Percentiles rank a stretch among this genome's conserved stretches.
These are phyloP conservation scores for Rutstroemia sp. DNA, from an alignment of 2,329 filamentous ascomycete genomes.

Conservation along the genomic window DNA sequence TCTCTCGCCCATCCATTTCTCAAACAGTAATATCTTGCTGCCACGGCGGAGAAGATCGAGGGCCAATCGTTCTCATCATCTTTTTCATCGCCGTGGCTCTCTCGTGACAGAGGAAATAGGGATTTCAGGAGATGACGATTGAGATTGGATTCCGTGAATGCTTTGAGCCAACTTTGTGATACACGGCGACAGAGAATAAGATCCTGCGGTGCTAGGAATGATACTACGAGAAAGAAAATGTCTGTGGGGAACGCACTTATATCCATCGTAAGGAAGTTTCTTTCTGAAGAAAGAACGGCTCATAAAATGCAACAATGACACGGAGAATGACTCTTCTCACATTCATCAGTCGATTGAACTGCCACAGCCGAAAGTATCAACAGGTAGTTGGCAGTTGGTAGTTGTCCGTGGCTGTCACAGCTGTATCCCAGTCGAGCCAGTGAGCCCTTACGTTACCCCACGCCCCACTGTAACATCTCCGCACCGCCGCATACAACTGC, in stretches of 20 bases:
- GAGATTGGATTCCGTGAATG: slow-evolving; percentile 42
- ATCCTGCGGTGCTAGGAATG: slow-evolving; percentile 42
- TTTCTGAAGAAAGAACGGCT: too few species aligned
- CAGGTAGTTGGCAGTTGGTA: neutral
- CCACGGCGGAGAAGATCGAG: slow-evolving; percentile 40
- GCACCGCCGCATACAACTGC: too few species aligned
- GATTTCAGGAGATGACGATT: slow-evolving; percentile 41
- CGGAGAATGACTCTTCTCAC: too few species aligned
- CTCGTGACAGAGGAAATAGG: slow-evolving; percentile 45
- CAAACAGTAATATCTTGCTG: slow-evolving; percentile 48
- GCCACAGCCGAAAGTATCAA: too few species aligned
- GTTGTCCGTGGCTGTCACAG: neutral
- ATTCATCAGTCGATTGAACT: too few species aligned
- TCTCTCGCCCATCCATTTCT: slow-evolving; percentile 39
- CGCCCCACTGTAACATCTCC: too few species aligned
- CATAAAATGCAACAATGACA: too few species aligned
- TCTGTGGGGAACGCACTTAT: slow-evolving; percentile 47
- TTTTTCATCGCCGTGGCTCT: neutral
- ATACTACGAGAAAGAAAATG: slow-evolving; percentile 48
- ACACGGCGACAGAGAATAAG: slow-evolving; percentile 45
- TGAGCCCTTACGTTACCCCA: too few species aligned
- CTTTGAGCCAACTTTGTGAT: slow-evolving; percentile 39
- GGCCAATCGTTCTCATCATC: slow-evolving; percentile 31
- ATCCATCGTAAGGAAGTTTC: slow-evolving; percentile 20
- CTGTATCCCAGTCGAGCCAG: too few species aligned